Conservation (phyloP, 2,329 filamentous ascomycete species). For the Colletotrichum camelliae region DNA sequence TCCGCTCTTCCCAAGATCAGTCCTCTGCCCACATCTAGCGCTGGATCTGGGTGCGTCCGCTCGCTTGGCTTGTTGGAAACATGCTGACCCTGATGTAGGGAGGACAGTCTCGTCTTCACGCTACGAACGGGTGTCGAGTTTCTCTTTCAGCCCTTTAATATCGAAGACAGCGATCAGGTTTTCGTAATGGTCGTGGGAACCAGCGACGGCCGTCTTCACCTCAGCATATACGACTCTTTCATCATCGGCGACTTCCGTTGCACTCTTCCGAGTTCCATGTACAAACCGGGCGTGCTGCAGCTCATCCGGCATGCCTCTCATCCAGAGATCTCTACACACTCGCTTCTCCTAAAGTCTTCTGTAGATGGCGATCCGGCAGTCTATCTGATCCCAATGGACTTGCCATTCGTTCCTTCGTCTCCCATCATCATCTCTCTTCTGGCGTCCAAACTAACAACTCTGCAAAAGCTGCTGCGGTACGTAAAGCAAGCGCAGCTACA, state of each 20-base stretch:
- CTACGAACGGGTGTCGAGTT: conserved; percentile 72
- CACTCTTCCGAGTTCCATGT: conserved; percentile 37
- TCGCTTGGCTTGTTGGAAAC: neutral
- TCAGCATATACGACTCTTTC: conserved; percentile 87
- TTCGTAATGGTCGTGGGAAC: conserved; percentile 81
- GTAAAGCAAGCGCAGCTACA: conserved; percentile 80
- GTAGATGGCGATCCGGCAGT: conserved; percentile 47
- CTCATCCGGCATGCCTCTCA: conserved; percentile 72
- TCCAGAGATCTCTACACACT: conserved; percentile 76
- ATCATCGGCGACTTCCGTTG: conserved; percentile 72
- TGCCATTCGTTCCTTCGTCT: conserved; percentile 81
- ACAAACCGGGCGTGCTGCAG: conserved; percentile 35
- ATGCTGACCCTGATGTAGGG: conserved; percentile 33
- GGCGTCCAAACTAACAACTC: conserved; percentile 83
- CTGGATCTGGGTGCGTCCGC: conserved; percentile 63
- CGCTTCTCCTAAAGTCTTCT: conserved; percentile 65
- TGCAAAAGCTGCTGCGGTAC: conserved; percentile 88
- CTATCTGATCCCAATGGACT: conserved; percentile 76
- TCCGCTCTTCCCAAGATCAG: conserved; percentile 78
- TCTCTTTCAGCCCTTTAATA: conserved; percentile 67
- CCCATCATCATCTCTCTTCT: conserved; percentile 84
- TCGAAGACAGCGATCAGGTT: conserved; percentile 74
- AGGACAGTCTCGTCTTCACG: conserved; percentile 71
- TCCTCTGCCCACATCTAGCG: conserved; percentile 65
- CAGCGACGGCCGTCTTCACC: conserved; percentile 72